These are phyloP conservation scores for Zea luxurians DNA, from an alignment of 176 grass and related monocot species.

Conservation along the genomic window DNA sequence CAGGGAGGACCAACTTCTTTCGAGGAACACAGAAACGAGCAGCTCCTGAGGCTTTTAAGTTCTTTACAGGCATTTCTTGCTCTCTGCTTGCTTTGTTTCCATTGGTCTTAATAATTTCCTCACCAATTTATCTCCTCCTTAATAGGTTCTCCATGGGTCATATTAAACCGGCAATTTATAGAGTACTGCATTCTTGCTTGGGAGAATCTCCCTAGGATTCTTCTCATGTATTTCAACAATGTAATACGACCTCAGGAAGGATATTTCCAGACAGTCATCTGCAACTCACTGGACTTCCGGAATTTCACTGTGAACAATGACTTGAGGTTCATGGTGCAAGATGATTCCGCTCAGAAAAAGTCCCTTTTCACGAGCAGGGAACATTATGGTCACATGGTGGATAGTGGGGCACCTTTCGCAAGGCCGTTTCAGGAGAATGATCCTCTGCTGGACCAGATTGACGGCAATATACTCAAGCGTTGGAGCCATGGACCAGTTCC, in stretches of 20 bases:
- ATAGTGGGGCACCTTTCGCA: slow-evolving; percentile 80
- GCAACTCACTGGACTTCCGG: slow-evolving; percentile 68
- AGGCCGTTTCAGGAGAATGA: slow-evolving; percentile 67
- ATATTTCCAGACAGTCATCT: slow-evolving; percentile 87
- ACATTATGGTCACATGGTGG: slow-evolving; percentile 61
- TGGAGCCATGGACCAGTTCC: slow-evolving; percentile 49
- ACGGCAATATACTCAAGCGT: slow-evolving; percentile 59
- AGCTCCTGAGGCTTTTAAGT: slow-evolving; percentile 81
- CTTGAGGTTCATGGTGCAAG: slow-evolving; percentile 61
- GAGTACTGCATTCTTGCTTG: slow-evolving; percentile 83
- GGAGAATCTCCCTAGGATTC: slow-evolving; percentile 84
- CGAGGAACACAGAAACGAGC: slow-evolving; percentile 74
- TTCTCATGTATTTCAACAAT: slow-evolving; percentile 91
- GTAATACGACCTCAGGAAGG: slow-evolving; percentile 76
- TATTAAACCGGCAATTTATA: slow-evolving; percentile 74
- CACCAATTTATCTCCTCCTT: slow-evolving; percentile 30
- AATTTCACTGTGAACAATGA: slow-evolving; percentile 82
- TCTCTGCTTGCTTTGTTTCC: slow-evolving; percentile 36
- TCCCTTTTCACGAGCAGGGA: slow-evolving; percentile 50
- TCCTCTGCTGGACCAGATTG: slow-evolving; percentile 62
- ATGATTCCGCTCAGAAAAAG: slow-evolving; percentile 57
- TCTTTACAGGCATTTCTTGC: slow-evolving; percentile 79
- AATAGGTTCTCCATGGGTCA: slow-evolving; percentile 75
- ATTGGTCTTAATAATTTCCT: slow-evolving; percentile 22
- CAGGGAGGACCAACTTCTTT: slow-evolving; percentile 78